Evolutionary conservation across 2,329 filamentous ascomycete genomes (phyloP), one percentile per base, ranked within the genome.

Genomic region (Penicillium sp.): DNA sequence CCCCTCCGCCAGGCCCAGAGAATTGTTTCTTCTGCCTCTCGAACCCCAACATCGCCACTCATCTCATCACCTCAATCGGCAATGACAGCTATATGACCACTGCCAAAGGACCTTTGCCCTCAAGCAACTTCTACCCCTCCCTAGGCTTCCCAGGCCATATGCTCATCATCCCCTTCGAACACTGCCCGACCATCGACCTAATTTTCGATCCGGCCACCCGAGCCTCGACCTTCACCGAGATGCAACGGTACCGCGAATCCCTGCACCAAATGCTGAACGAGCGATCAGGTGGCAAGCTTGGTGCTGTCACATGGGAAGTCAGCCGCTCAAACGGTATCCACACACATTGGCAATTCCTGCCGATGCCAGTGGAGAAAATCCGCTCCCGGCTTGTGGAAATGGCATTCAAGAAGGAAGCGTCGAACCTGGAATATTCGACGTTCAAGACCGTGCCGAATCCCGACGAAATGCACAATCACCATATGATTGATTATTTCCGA

Each of bases 1-100:
- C 73, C 6, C 86, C 73, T 25, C 73, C 72, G 2, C 75, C 87
- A 13, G 86, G 87, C 0, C 91, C 91, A 2, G 87, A 88, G 52
- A 84, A 89, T 68, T 99, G 94, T 77, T 99, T 94, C 80, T 97
- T 99, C 79, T 99, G 94, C 72, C 82, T 99, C 12, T 93, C 91
- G 6, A 97, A 96, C 73, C 86, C 89, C 6, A 89, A 89, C 60
- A 80, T 94, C 45, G 89, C 90, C 52, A 89, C 88, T 1, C 93
- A 99, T 76, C 89, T 99, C 75, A 89, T 97, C 68, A 89, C 89
- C 63, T 92, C 89, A 27, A 93, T 99, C 62, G 94, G 90, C 53
- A 87, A 92, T 19, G 89, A 96, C 59, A 84, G 87, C 54, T 97
- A 97, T 73, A 77, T 97, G 54, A 96, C 94, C 29, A 94, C 89